These are phyloP conservation scores for Trichoderma sp. DNA, from an alignment of 2,329 filamentous ascomycete genomes.

Conservation along the genomic window DNA sequence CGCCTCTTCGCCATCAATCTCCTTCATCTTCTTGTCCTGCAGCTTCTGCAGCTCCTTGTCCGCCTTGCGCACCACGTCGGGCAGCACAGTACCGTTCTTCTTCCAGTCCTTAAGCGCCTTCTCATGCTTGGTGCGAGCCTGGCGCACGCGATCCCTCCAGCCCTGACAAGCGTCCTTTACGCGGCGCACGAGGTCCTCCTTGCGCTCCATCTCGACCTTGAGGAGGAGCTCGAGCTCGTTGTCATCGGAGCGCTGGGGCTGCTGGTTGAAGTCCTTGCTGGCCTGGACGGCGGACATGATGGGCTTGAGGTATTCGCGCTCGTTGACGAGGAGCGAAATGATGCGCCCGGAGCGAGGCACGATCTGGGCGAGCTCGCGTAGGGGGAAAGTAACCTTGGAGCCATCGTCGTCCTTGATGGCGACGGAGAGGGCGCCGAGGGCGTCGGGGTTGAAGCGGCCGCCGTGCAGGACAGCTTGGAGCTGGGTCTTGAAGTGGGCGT, in stretches of 20 bases:
- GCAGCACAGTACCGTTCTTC: conserved; percentile 42
- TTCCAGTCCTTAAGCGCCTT: conserved; percentile 51
- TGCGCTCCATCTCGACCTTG: conserved; percentile 51
- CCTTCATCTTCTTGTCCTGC: conserved; percentile 54
- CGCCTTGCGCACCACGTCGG: conserved; percentile 50
- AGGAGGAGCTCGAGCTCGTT: conserved; percentile 59
- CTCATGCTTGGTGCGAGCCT: conserved; percentile 47
- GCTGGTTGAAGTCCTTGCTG: conserved; percentile 57
- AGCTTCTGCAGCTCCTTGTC: conserved; percentile 48
- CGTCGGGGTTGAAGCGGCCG: conserved; percentile 52
- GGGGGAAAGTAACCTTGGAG: conserved; percentile 40
- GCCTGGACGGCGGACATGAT: conserved; percentile 56
- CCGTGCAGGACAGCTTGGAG: conserved; percentile 43
- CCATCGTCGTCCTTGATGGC: conserved; percentile 32
- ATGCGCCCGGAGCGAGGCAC: conserved; percentile 46
- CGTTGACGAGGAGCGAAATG: conserved; percentile 43
- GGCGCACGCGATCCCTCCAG: conserved; percentile 52
- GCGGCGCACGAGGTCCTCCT: conserved; percentile 45
- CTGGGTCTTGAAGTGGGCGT: conserved; percentile 44
- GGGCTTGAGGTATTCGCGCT: conserved; percentile 48
- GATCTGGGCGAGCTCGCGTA: conserved; percentile 56
- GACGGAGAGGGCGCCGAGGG: conserved; percentile 47
- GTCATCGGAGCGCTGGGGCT: conserved; percentile 56
- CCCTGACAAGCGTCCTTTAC: conserved; percentile 47
- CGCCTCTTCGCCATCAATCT: conserved; percentile 51